Conservation (phyloP, 805 yeast genomes). For the Metschnikowia arizonensis region DNA sequence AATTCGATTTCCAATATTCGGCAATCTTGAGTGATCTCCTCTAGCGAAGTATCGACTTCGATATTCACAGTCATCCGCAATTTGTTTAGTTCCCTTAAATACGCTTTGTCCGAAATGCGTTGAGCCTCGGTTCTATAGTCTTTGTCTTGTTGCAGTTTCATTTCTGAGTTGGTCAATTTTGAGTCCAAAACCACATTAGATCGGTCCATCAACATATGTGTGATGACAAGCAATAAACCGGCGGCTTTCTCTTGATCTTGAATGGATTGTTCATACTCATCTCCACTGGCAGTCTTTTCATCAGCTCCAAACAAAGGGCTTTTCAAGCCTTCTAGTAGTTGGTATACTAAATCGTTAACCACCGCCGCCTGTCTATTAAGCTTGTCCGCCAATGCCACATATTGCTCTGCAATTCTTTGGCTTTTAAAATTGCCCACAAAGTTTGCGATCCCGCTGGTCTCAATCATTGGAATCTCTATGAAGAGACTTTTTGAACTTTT, state of each 20-base stretch:
- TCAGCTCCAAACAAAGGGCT: conserved; percentile 46
- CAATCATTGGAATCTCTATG: conserved; percentile 27
- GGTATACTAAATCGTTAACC: conserved; percentile 50
- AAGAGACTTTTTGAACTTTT: conserved; percentile 34
- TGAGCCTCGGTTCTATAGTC: conserved; percentile 22
- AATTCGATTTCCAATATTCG: conserved; percentile 24
- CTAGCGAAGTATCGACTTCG: conserved; percentile 29
- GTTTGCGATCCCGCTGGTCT: conserved; percentile 13
- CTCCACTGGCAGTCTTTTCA: conserved; percentile 55
- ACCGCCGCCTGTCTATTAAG: conserved; percentile 50
- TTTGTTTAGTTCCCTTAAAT: conserved; percentile 22
- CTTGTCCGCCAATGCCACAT: conserved; percentile 22
- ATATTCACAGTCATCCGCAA: conserved; percentile 25
- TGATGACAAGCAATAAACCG: conserved; percentile 52
- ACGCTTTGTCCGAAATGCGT: conserved; percentile 24
- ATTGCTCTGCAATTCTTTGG: conserved; percentile 21
- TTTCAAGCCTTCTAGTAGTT: conserved; percentile 40
- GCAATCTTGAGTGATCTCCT: conserved; percentile 24
- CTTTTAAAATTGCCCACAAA: conserved; percentile 21
- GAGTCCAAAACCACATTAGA: conserved; percentile 13
- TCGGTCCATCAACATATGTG: conserved; percentile 41
- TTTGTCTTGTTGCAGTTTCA: conserved; percentile 15
- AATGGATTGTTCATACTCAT: conserved; percentile 73
- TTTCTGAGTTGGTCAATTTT: conserved; percentile 7
- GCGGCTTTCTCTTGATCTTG: conserved; percentile 71